A percentile compares a stretch with the other conserved stretches of the same genome.
Conservation (phyloP, 2,329 filamentous ascomycete species). For the Fusarium duplospermum region DNA sequence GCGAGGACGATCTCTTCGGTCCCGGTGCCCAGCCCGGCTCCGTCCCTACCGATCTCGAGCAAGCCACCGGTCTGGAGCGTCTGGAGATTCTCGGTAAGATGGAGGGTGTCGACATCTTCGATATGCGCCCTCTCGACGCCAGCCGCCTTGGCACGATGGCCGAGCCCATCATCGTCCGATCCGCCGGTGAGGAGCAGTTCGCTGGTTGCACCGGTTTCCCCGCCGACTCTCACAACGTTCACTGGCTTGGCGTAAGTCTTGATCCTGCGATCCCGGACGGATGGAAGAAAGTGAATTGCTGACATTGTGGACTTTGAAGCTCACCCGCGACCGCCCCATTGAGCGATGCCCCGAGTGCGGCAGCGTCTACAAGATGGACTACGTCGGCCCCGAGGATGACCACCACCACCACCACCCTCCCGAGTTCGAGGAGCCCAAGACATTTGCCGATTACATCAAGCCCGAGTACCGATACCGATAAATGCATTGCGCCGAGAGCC, state of each 20-base stretch:
- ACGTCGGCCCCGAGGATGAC: conserved; percentile 85
- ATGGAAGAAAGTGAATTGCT: conserved; percentile 31
- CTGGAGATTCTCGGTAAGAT: conserved; percentile 99
- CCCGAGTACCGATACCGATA: conserved; percentile 87
- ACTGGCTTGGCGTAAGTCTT: conserved; percentile 86
- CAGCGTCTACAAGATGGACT: conserved; percentile 97
- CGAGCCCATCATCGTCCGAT: conserved; percentile 90
- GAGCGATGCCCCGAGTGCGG: conserved; percentile 98
- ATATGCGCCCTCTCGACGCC: conserved; percentile 95
- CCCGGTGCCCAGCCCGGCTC: conserved; percentile 85
- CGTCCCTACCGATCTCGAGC: conserved; percentile 93
- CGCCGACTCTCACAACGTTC: conserved; percentile 88
- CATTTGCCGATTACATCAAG: conserved; percentile 95
- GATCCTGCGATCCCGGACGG: conserved; percentile 20
- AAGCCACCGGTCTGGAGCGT: conserved; percentile 97
- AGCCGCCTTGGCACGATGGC: conserved; percentile 91
- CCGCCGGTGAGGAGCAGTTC: conserved; percentile 95
- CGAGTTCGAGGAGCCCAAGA: conserved; percentile 88
- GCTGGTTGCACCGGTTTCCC: conserved; percentile 95
- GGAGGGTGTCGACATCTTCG: conserved; percentile 97
- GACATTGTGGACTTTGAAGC: conserved; percentile 57
- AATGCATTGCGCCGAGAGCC: conserved; percentile 41
- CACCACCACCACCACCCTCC: conserved; percentile 70
- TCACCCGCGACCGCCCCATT: conserved; percentile 88
- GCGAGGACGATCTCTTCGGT: conserved; percentile 82